A percentile compares a stretch with the other conserved stretches of the same genome.
Evolutionary conservation across 2,329 filamentous ascomycete species (phyloP).

Genomic region (Trichoderma sp.): DNA sequence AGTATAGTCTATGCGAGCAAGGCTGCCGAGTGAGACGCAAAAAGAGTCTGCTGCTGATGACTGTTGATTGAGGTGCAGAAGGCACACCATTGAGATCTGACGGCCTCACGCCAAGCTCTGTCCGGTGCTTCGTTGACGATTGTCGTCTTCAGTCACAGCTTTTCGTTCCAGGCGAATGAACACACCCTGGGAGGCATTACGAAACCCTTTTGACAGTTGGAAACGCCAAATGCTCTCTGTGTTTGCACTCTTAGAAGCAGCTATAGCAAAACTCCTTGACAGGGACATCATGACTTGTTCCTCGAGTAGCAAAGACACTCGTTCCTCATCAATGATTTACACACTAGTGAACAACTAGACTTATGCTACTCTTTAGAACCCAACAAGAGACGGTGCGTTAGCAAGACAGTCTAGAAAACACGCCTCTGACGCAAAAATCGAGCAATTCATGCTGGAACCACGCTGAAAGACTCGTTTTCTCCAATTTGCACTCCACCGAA

Average conservation of each 20-base stretch:
- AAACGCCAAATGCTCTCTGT: neutral
- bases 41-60: neutral
- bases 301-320: neutral
- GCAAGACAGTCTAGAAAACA: no score
- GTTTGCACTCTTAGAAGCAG: neutral
- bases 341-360: no score
- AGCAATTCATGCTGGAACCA: neutral
- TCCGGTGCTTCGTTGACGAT: neutral
- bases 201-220: neutral
- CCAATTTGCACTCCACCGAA: neutral
- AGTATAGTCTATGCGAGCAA: neutral
- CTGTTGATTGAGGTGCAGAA: neutral
- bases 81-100: neutral
- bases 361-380: no score
- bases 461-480: neutral
- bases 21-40: neutral
- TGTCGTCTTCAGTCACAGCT: neutral
- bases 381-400: no score
- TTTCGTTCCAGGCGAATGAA: neutral
- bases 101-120: neutral
- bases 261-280: neutral
- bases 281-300: no score
- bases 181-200: neutral
- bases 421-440: neutral
- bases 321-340: no score